phyloP scores from a whole-genome alignment of 495 filamentous ascomycete species.

The Xylaria cubensis region DNA sequence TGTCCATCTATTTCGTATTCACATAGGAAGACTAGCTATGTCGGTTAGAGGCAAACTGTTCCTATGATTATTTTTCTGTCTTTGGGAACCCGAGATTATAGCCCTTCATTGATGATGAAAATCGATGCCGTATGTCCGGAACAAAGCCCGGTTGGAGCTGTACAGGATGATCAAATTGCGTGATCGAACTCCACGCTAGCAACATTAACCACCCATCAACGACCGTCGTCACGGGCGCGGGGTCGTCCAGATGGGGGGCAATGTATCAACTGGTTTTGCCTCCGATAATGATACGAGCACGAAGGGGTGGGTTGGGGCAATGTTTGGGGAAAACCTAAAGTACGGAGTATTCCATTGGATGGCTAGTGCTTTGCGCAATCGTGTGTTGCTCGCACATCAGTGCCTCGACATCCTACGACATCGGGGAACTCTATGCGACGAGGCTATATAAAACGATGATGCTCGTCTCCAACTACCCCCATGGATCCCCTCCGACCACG shows the following conservation, averaged over 20 bases:
- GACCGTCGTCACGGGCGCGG: conserved; percentile 30
- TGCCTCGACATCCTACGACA: background rate
- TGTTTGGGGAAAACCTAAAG: background rate
- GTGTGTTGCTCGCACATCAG: conserved; percentile 42
- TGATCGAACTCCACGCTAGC: conserved; percentile 41
- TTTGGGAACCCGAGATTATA: background rate
- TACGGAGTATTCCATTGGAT: conserved; percentile 38
- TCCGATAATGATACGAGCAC: conserved; percentile 2
- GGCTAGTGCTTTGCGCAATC: conserved; percentile 38
- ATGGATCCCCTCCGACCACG: background rate
- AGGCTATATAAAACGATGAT: conserved; percentile 8
- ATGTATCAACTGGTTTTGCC: background rate
- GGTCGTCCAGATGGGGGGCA: conserved; percentile 24
- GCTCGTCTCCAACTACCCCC: background rate
- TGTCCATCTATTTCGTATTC: background rate
- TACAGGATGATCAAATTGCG: conserved; percentile 33
- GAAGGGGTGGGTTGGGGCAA: background rate
- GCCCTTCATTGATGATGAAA: background rate
- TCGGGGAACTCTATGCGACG: conserved; percentile 6
- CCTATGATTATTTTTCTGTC: background rate
- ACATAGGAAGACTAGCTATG: background rate
- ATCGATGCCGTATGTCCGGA: background rate
- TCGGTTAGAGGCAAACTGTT: background rate
- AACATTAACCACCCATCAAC: conserved; percentile 34
- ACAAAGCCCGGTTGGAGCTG: background rate